phyloP scores from a whole-genome alignment of 352 stramenopile species.

The Globisporangium cylindrosporum region DNA sequence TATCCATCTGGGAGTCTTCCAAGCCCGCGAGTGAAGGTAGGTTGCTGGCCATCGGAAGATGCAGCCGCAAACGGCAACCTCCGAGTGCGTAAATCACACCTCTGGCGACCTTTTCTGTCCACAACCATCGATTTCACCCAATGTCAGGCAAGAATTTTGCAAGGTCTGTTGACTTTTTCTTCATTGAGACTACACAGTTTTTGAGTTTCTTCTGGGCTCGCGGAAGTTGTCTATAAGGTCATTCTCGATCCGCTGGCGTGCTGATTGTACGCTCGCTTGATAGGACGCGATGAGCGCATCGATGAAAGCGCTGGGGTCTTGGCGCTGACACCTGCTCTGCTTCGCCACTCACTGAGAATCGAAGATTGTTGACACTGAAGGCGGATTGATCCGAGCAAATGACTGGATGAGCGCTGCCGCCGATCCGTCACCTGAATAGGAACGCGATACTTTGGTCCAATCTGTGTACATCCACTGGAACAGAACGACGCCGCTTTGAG shows the following conservation, averaged over 20 bases:
- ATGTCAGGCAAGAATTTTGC: too few relatives aligned
- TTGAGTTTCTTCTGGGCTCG: too few relatives aligned
- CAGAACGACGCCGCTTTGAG: not conserved
- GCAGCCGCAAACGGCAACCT: too few relatives aligned
- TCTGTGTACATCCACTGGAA: not conserved
- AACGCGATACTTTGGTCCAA: not conserved
- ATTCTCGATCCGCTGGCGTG: constrained; percentile 36
- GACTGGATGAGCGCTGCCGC: constrained; percentile 12
- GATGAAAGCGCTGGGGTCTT: constrained; percentile 26
- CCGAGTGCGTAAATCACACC: too few relatives aligned
- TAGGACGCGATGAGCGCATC: constrained; percentile 33
- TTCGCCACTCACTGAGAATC: not conserved
- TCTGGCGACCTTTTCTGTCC: too few relatives aligned
- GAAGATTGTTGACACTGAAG: constrained; percentile 2
- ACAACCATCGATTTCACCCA: too few relatives aligned
- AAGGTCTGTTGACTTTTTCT: too few relatives aligned
- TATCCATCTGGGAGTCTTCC: too few relatives aligned
- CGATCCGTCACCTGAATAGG: not conserved
- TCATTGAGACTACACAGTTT: too few relatives aligned
- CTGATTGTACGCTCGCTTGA: constrained; percentile 25
- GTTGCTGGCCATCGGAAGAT: too few relatives aligned
- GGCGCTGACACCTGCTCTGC: constrained; percentile 16
- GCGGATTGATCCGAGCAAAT: constrained; percentile 24
- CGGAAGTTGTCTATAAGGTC: constrained; percentile 13
- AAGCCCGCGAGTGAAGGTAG: too few relatives aligned